phyloP scores from a whole-genome alignment of 2,329 filamentous ascomycete species.

The Beauveria australis region DNA sequence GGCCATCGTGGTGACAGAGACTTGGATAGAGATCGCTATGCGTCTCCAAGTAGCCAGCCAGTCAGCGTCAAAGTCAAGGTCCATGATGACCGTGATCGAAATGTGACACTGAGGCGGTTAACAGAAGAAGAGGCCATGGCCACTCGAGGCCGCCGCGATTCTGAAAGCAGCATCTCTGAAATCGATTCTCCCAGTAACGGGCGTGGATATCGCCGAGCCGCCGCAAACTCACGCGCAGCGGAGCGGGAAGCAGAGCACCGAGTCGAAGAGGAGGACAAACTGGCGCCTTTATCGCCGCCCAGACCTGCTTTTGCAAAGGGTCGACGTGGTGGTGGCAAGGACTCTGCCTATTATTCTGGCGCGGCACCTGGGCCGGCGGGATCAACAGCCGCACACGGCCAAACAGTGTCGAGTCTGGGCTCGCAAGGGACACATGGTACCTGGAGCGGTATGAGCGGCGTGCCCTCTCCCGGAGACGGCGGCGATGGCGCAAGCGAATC shows the following conservation, averaged over 20 bases:
- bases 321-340: constrained; percentile 38
- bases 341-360: constrained; percentile 54
- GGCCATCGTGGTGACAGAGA: constrained; percentile 25
- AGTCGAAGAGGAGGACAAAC: constrained; percentile 29
- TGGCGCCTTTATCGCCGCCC: constrained; percentile 44
- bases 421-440: constrained; percentile 43
- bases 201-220: constrained; percentile 47
- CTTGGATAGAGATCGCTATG: constrained; percentile 31
- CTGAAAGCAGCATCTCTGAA: constrained; percentile 48
- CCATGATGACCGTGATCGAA: constrained; percentile 51
- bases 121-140: constrained; percentile 51
- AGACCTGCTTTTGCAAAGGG: constrained; percentile 48
- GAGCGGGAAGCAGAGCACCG: constrained; percentile 39
- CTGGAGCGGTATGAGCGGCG: constrained; percentile 42
- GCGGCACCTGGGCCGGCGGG: constrained; percentile 34
- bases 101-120: constrained; percentile 52
- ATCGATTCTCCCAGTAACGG: constrained; percentile 41
- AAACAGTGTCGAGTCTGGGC: constrained; percentile 39
- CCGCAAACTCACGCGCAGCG: constrained; percentile 37
- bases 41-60: constrained; percentile 35
- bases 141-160: constrained; percentile 35
- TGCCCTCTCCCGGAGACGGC: constrained; percentile 34
- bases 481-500: constrained; percentile 26
- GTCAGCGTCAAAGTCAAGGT: constrained; percentile 53
- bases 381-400: constrained; percentile 27